Conservation (phyloP, 1,139 yeast species). For the Pichia cactophila region DNA sequence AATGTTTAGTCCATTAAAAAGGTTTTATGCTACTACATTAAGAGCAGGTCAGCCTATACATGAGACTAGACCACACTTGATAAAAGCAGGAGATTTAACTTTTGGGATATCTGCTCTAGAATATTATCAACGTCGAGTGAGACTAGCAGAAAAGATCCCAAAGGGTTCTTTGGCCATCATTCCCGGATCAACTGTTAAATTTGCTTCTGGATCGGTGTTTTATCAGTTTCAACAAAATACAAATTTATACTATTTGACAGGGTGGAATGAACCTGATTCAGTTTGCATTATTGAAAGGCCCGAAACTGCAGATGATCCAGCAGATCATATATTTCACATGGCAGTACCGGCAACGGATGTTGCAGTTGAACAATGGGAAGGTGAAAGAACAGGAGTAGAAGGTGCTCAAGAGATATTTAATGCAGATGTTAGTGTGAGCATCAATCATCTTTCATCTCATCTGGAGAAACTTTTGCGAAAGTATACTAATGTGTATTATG, state of each 20-base stretch:
- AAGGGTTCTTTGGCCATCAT: constrained; percentile 63
- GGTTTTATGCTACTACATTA: constrained; percentile 1
- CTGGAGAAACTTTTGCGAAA: constrained; percentile 40
- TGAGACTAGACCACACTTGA: constrained; percentile 75
- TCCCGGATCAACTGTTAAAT: constrained; percentile 65
- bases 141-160: constrained; percentile 51
- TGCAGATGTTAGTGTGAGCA: constrained; percentile 67
- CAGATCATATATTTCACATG: constrained; percentile 48
- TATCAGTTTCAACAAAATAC: constrained; percentile 89
- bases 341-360: constrained; percentile 81
- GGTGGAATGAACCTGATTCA: constrained; percentile 90
- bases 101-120: constrained; percentile 84
- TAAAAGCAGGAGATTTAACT: constrained; percentile 72
- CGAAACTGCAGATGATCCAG: constrained; percentile 42
- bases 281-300: constrained; percentile 69
- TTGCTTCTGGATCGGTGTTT: constrained; percentile 84
- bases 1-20: neutral
- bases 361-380: constrained; percentile 86
- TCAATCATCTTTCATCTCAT: constrained; percentile 36
- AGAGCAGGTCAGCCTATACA: constrained; percentile 75
- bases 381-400: constrained; percentile 76
- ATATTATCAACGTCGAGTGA: constrained; percentile 62
- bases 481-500: constrained; percentile 45
- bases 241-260: constrained; percentile 77
- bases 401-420: constrained; percentile 81